These are phyloP conservation scores for Candida saitoana DNA, from an alignment of 805 yeast species.

Conservation along the genomic window DNA sequence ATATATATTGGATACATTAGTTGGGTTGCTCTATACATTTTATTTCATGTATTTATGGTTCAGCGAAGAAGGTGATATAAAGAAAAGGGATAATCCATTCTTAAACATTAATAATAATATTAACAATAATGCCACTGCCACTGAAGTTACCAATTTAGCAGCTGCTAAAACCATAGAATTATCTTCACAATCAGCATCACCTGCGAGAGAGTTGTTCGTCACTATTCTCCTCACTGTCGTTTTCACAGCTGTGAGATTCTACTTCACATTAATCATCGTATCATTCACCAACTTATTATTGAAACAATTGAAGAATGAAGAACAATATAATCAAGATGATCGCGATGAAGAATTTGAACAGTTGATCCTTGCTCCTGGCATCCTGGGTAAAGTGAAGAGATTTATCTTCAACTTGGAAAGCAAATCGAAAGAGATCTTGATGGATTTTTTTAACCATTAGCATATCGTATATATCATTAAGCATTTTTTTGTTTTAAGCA, in stretches of 20 bases:
- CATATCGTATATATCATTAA: not conserved
- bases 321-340: constrained; percentile 19
- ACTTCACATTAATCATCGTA: constrained; percentile 55
- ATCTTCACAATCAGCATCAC: constrained; percentile 61
- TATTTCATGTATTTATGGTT: constrained; percentile 81
- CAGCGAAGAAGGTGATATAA: constrained; percentile 36
- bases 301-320: constrained; percentile 28
- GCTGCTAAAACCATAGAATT: constrained; percentile 7
- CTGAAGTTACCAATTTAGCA: constrained; percentile 8
- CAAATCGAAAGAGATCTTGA: constrained; percentile 26
- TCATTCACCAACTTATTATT: constrained; percentile 59
- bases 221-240: constrained; percentile 49
- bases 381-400: constrained; percentile 18
- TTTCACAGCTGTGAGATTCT: constrained; percentile 48
- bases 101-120: not conserved
- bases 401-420: constrained; percentile 26
- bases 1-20: constrained; percentile 63
- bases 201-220: constrained; percentile 49
- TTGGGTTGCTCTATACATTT: constrained; percentile 64
- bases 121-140: constrained; percentile 4
- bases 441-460: constrained; percentile 16
- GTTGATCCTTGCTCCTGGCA: constrained; percentile 16
- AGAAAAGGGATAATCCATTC: not conserved
- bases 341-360: constrained; percentile 25
- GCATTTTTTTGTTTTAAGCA: not conserved